Evolutionary conservation across 495 filamentous ascomycete genomes (phyloP).

Genomic region (Aspergillus baeticus): DNA sequence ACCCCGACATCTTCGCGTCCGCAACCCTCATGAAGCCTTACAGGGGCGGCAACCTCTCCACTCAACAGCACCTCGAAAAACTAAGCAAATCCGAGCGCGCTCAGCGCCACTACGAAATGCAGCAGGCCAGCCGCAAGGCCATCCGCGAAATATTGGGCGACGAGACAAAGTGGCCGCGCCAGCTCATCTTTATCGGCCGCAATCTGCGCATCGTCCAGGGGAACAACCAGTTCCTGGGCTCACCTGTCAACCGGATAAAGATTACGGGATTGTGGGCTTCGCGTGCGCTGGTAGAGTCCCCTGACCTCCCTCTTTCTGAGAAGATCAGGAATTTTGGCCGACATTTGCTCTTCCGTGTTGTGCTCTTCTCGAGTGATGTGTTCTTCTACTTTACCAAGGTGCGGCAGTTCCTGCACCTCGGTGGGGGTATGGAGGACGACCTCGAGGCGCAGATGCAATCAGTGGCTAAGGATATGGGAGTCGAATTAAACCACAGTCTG

Average conservation of each 20-base stretch:
- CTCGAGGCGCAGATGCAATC: constrained; percentile 80
- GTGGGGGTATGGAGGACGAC: constrained; percentile 90
- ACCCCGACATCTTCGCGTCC: constrained; percentile 84
- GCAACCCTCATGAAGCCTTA: constrained; percentile 90
- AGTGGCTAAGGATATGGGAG: constrained; percentile 87
- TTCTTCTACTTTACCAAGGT: constrained; percentile 80
- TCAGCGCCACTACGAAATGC: constrained; percentile 75
- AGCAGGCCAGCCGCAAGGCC: constrained; percentile 77
- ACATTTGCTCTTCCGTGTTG: constrained; percentile 77
- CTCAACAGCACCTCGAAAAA: constrained; percentile 59
- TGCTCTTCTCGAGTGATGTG: constrained; percentile 75
- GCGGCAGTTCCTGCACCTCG: constrained; percentile 68
- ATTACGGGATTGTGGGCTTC: constrained; percentile 91
- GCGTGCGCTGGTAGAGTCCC: constrained; percentile 68
- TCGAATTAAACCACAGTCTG: constrained; percentile 82
- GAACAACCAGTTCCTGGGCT: constrained; percentile 82
- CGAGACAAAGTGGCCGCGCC: constrained; percentile 88
- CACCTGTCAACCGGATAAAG: constrained; percentile 92
- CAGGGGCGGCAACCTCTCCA: constrained; percentile 72
- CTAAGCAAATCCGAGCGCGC: constrained; percentile 51
- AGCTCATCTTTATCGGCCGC: constrained; percentile 92
- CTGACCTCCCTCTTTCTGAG: constrained; percentile 55
- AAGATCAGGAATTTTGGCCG: constrained; percentile 57
- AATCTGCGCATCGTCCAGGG: constrained; percentile 91
- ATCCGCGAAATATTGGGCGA: constrained; percentile 83